These are phyloP conservation scores for Zoysia matrella DNA, from an alignment of 202 grass and related monocot genomes.

Conservation along the genomic window DNA sequence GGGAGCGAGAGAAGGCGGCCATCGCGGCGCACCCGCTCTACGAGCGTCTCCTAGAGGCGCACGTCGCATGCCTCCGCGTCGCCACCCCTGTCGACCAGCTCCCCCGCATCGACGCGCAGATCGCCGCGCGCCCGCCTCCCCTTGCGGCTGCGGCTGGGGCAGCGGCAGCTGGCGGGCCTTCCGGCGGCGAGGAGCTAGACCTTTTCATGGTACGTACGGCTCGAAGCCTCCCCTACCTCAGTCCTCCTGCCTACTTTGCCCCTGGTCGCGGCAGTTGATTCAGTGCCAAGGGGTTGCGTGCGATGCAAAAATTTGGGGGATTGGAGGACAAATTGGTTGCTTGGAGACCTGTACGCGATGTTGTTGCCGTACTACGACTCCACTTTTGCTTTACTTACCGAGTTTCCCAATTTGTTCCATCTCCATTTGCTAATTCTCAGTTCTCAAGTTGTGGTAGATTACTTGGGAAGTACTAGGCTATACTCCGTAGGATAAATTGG, in stretches of 20 bases:
- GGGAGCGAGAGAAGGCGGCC: slow-evolving; percentile 53
- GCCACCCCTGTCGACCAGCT: slow-evolving; percentile 98
- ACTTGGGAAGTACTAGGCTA: not conserved
- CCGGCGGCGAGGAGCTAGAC: slow-evolving; percentile 57
- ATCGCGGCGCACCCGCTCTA: no score
- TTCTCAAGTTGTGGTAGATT: not conserved
- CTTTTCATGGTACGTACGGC: slow-evolving; percentile 96
- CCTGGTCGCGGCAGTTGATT: not conserved
- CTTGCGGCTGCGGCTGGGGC: slow-evolving; percentile 62
- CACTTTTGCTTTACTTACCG: not conserved
- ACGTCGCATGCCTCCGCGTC: slow-evolving; percentile 74
- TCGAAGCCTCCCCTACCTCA: not conserved
- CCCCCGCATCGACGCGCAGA: slow-evolving; percentile 90
- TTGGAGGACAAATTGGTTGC: not conserved
- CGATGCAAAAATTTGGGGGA: not conserved
- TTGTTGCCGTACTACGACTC: not conserved
- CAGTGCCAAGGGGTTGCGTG: not conserved
- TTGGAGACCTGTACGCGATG: not conserved
- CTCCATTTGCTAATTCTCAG: not conserved
- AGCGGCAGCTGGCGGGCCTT: slow-evolving; percentile 36
- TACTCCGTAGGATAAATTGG: not conserved
- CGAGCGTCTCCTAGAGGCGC: no score
- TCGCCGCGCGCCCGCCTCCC: slow-evolving; percentile 62
- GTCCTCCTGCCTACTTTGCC: not conserved
- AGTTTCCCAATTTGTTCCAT: not conserved